phyloP scores from a whole-genome alignment of 2,329 filamentous ascomycete genomes.

The Furcasterigmium furcatum region DNA sequence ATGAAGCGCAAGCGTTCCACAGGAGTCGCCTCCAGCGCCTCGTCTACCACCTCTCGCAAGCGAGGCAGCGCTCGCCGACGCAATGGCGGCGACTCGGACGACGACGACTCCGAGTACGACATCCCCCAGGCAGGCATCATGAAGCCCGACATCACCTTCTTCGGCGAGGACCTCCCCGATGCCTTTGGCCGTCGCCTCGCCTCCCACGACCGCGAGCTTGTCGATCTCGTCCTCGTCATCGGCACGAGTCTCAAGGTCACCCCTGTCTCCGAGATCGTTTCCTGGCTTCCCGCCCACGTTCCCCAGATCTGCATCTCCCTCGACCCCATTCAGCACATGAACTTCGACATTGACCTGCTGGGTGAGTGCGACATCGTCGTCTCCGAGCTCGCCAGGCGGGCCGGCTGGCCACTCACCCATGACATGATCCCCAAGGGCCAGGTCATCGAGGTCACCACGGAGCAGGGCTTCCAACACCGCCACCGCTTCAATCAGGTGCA shows the following conservation, averaged over 20 bases:
- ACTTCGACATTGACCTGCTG: constrained; percentile 95
- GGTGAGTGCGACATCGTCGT: constrained; percentile 93
- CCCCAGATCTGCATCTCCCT: constrained; percentile 90
- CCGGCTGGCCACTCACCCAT: constrained; percentile 77
- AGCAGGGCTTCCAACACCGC: constrained; percentile 42
- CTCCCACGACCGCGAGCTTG: constrained; percentile 74
- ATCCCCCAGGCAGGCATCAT: constrained; percentile 74
- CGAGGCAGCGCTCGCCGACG: constrained; percentile 29
- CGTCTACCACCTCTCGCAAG: constrained; percentile 19
- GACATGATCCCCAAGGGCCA: constrained; percentile 76
- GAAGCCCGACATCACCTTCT: constrained; percentile 98
- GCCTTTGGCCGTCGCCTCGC: constrained; percentile 78
- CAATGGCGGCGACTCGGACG: constrained; percentile 13
- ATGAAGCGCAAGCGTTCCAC: constrained; percentile 37
- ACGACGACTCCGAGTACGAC: constrained; percentile 37
- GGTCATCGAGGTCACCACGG: constrained; percentile 50
- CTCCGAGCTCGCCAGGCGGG: constrained; percentile 76
- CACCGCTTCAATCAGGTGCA: constrained; percentile 34
- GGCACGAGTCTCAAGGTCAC: constrained; percentile 95
- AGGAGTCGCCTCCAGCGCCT: constrained; percentile 26
- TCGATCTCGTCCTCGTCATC: constrained; percentile 92
- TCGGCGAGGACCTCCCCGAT: constrained; percentile 84
- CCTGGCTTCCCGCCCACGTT: constrained; percentile 72
- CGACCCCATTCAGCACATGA: constrained; percentile 80
- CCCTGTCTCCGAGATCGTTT: constrained; percentile 88